Conservation (phyloP, 345 rosid genomes). For the Adansonia digitata region DNA sequence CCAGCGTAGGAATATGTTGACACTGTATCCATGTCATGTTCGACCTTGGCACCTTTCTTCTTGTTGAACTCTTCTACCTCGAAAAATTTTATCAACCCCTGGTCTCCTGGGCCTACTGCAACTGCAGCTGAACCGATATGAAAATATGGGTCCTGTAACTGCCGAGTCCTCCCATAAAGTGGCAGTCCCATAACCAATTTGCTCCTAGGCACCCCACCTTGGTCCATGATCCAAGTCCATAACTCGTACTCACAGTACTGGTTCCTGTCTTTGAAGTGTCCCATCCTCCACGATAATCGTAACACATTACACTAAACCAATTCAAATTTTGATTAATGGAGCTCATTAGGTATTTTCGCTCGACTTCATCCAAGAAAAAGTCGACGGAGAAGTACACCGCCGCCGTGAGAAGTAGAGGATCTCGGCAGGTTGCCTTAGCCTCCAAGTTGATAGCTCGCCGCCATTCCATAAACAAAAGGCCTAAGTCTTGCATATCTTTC, state of each 20-base stretch:
- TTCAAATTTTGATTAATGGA: conserved; percentile 34
- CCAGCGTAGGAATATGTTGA: conserved; percentile 41
- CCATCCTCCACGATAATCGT: conserved; percentile 51
- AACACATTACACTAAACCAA: conserved; percentile 49
- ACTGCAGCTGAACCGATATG: conserved; percentile 40
- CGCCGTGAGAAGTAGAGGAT: conserved; percentile 45
- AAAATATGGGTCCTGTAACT: conserved; percentile 36
- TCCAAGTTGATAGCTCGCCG: conserved; percentile 28
- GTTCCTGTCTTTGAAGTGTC: conserved; percentile 36
- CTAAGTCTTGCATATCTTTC: conserved; percentile 35
- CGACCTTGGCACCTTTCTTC: conserved; percentile 27
- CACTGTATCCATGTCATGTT: conserved; percentile 32
- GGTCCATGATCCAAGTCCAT: conserved; percentile 47
- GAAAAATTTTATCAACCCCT: conserved; percentile 7
- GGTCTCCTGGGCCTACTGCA: conserved; percentile 29
- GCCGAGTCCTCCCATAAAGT: conserved; percentile 48
- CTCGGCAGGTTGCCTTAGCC: conserved; percentile 26
- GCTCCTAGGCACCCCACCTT: conserved; percentile 17
- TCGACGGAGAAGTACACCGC: conserved; percentile 47
- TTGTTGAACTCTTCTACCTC: conserved; percentile 32
- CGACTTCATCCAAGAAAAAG: conserved; percentile 11
- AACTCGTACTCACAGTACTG: conserved; percentile 46
- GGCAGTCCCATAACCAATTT: conserved; percentile 53
- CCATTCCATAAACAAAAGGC: conserved; percentile 36
- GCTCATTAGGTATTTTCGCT: conserved; percentile 29